Conservation (phyloP, 2,329 filamentous ascomycete genomes). For the Ceratocystiopsis sp. region DNA sequence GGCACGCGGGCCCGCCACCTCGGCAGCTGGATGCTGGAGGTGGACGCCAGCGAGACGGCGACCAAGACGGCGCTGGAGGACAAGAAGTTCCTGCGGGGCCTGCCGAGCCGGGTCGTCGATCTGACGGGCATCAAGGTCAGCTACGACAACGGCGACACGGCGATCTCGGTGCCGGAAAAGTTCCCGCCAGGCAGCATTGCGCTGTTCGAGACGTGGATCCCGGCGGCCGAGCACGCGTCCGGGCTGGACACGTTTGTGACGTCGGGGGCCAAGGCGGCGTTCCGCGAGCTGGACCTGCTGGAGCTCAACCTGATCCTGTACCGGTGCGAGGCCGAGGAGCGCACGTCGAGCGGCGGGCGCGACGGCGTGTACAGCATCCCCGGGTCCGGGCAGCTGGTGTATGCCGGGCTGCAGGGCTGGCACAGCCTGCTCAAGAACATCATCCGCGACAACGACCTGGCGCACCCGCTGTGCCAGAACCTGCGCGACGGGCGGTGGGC, state of each 20-base stretch:
- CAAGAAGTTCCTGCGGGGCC: constrained; percentile 53
- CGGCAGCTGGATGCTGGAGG: constrained; percentile 83
- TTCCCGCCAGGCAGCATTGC: constrained; percentile 92
- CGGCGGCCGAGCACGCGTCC: constrained; percentile 64
- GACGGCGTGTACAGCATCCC: constrained; percentile 88
- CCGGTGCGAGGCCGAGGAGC: constrained; percentile 75
- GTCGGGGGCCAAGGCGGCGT: constrained; percentile 61
- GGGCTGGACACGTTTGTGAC: constrained; percentile 79
- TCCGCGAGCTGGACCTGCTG: constrained; percentile 54
- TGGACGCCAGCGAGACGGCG: constrained; percentile 58
- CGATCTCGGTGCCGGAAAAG: constrained; percentile 61
- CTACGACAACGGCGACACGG: constrained; percentile 53
- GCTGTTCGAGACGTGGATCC: constrained; percentile 91
- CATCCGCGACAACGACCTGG: constrained; percentile 76
- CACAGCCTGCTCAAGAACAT: constrained; percentile 82
- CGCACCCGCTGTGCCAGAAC: constrained; percentile 85
- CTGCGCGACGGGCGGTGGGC: constrained; percentile 85
- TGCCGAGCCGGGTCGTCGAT: constrained; percentile 68
- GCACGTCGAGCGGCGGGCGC: constrained; percentile 57
- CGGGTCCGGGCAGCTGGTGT: constrained; percentile 67
- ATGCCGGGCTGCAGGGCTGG: constrained; percentile 96
- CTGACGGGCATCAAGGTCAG: constrained; percentile 60
- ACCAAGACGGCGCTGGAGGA: constrained; percentile 50
- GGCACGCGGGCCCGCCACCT: constrained; percentile 76
- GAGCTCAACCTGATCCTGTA: constrained; percentile 90